Percentiles rank a stretch among this genome's conserved stretches.
Conservation (phyloP, 2,329 filamentous ascomycete species). For the Ophiostoma quercus region DNA sequence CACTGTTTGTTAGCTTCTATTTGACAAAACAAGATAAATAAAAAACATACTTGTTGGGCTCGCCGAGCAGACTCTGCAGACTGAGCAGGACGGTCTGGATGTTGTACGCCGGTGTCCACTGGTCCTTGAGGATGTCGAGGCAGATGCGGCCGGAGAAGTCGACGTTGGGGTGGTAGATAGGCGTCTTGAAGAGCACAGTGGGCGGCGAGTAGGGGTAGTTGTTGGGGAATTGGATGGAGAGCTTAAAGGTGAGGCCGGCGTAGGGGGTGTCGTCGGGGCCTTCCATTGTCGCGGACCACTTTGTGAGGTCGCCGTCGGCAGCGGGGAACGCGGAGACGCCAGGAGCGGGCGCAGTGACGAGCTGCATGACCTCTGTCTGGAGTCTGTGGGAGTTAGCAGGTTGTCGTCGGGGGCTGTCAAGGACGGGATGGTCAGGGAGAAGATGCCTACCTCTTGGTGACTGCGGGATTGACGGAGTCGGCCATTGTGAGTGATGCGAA, state of each 20-base stretch:
- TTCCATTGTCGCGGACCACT: conserved; percentile 89
- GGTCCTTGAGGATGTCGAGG: conserved; percentile 96
- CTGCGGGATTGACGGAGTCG: conserved; percentile 43
- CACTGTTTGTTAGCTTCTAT: conserved; percentile 47
- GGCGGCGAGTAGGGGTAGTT: conserved; percentile 93
- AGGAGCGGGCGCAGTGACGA: conserved; percentile 92
- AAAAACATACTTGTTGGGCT: conserved; percentile 81
- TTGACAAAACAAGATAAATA: too few relatives aligned
- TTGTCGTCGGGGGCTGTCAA: too few relatives aligned
- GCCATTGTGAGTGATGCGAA: conserved; percentile 39
- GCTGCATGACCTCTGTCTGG: conserved; percentile 95
- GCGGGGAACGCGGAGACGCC: conserved; percentile 94
- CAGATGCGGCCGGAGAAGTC: conserved; percentile 97
- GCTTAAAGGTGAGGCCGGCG: conserved; percentile 80
- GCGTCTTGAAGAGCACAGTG: conserved; percentile 93
- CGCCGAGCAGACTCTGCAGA: conserved; percentile 87
- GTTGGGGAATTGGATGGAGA: conserved; percentile 80
- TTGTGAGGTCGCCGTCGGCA: conserved; percentile 80
- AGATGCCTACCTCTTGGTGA: conserved; percentile 64
- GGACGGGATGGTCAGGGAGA: too few relatives aligned
- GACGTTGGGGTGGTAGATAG: conserved; percentile 98
- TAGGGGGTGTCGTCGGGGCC: conserved; percentile 92
- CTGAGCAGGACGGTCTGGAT: conserved; percentile 89
- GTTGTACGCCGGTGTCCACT: conserved; percentile 98
- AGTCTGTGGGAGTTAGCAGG: conserved; percentile 51